phyloP scores from a whole-genome alignment of 345 rosid genomes.

The Garcia nutans region DNA sequence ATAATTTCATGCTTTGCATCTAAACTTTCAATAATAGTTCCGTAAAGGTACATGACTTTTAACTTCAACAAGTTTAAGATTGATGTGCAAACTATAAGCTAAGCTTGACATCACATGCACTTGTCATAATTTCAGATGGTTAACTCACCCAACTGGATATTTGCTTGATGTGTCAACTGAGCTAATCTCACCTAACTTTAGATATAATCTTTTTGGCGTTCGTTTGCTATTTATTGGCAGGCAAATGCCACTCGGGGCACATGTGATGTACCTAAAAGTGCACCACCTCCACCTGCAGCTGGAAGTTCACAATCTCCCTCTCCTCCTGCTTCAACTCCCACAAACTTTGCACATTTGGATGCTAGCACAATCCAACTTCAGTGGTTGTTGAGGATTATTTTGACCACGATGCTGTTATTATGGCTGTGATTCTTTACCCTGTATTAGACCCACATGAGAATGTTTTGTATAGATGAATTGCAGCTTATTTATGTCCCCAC shows the following conservation, averaged over 20 bases:
- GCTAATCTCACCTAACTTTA: background rate
- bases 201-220: background rate
- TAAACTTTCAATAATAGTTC: constrained; percentile 1
- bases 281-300: constrained; percentile 65
- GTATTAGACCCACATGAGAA: background rate
- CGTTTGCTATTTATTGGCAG: constrained; percentile 36
- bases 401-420: constrained; percentile 33
- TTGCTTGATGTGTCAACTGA: background rate
- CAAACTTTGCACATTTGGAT: constrained; percentile 30
- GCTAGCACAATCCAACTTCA: constrained; percentile 20
- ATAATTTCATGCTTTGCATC: background rate
- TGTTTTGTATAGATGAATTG: background rate
- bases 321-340: constrained; percentile 1
- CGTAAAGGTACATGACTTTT: background rate
- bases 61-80: background rate
- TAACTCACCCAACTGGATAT: background rate
- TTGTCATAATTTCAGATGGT: too few relatives aligned
- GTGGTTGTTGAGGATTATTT: constrained; percentile 40
- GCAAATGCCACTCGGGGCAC: constrained; percentile 68
- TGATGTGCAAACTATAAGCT: background rate
- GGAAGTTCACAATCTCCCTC: constrained; percentile 13
- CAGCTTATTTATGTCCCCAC: background rate
- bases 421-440: constrained; percentile 19
- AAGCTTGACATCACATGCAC: background rate
- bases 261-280: constrained; percentile 62